Evolutionary conservation across 257 asterid genomes (phyloP), one percentile per base, ranked within the genome.

Genomic region (Avicennia marina): DNA sequence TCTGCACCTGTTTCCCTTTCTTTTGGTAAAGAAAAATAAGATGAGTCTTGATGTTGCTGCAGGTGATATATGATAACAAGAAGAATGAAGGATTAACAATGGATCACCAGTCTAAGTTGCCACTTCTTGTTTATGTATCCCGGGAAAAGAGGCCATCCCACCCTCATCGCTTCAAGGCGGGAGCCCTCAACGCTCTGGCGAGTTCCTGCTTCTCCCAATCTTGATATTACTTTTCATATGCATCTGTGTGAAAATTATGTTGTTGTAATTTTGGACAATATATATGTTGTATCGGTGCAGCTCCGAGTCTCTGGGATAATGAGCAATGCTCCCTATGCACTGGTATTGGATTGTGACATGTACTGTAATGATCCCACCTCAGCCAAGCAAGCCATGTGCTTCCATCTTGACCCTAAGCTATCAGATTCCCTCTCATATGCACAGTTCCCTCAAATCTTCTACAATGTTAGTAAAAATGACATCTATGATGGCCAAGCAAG

Each of bases 401-500:
- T 78, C 62, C 90, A 83, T 75, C 87, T 83, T 9, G 87, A 83
- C 18, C 66, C 76, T 24, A 22, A 73, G 5, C 22, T 78, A 32
- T 76, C 83, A 6, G 33, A 41, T 7, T 57, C 82, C 19, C 72
- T 88, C 4, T 63, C 93, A 0, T 82, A 66, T 27, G 89, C 65
- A 3, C 96, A 85, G 65, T 88, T 51, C 67, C 96, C 96, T 68
- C 95, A 88, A 33, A 78, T 83, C 36, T 88, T 88, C 72, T 74
- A 78, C 67, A 84, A 81, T 49, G 88, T 85, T n/a, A 82, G 94
- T 51, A 65, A 79, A 63, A 85, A 81, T 27, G 95, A 85, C 48
- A 88, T 85, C 34, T 85, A 88, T 32, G 95, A 85, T 72, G 90
- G 93, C 48, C 95, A 85, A 58, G 86, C 91, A n/a, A 78, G 89